Conservation (phyloP, 2,329 filamentous ascomycete species). For the Colletotrichum viniferum region DNA sequence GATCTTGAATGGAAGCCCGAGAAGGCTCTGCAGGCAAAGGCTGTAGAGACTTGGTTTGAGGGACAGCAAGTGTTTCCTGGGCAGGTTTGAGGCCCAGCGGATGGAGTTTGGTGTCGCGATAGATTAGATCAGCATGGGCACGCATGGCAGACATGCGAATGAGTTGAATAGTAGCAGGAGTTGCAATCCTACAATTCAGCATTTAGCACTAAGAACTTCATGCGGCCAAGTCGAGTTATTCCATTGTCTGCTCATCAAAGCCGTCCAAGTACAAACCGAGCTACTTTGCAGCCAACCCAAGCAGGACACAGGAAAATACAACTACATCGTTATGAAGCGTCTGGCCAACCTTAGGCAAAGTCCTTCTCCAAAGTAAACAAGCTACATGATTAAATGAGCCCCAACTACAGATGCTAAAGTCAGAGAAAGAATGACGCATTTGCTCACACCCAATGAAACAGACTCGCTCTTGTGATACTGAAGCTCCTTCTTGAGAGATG, state of each 20-base stretch:
- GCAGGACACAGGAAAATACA: rapidly evolving
- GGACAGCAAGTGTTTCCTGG: constrained; percentile 45
- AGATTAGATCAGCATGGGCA: not conserved
- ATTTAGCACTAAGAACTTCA: rapidly evolving
- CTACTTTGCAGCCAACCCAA: rapidly evolving
- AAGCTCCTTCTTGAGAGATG: not conserved
- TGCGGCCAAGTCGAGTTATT: no score
- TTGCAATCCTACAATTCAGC: rapidly evolving
- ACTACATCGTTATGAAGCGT: not conserved
- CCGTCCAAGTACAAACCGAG: not conserved
- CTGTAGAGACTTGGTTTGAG: constrained; percentile 59
- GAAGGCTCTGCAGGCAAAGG: constrained; percentile 48
- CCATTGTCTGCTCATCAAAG: not conserved
- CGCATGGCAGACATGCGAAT: no score
- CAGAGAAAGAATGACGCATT: not conserved
- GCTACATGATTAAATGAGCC: not conserved
- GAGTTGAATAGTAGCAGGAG: rapidly evolving
- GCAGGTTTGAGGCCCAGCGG: not conserved
- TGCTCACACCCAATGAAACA: not conserved
- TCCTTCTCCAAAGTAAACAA: rapidly evolving
- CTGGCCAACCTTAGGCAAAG: not conserved
- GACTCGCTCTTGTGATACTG: not conserved
- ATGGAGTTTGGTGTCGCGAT: not conserved
- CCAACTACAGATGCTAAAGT: not conserved
- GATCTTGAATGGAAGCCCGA: constrained; percentile 54